These are phyloP conservation scores for Ogataea philodendri DNA, from an alignment of 805 yeast species.

Conservation along the genomic window DNA sequence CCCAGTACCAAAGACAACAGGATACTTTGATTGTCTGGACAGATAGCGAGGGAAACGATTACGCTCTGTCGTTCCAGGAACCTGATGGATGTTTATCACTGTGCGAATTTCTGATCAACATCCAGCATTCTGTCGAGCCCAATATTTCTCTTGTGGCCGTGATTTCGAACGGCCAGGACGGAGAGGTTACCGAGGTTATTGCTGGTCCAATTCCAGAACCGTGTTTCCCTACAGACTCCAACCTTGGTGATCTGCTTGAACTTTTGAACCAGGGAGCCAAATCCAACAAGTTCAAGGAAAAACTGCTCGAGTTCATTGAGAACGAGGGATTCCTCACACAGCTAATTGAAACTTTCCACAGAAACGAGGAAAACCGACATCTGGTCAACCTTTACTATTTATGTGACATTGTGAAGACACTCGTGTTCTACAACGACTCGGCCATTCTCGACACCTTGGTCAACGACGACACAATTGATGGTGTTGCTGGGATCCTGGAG, in stretches of 20 bases:
- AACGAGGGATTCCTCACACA: slow-evolving; percentile 51
- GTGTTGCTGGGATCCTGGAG: slow-evolving; percentile 78
- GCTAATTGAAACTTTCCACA: slow-evolving; percentile 51
- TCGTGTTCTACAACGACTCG: slow-evolving; percentile 70
- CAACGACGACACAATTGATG: slow-evolving; percentile 50
- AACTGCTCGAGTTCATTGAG: slow-evolving; percentile 55
- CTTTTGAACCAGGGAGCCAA: slow-evolving; percentile 57
- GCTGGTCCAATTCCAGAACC: slow-evolving; percentile 81
- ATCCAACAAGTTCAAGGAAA: slow-evolving; percentile 60
- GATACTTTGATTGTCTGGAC: slow-evolving; percentile 96
- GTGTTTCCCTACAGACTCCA: slow-evolving; percentile 47
- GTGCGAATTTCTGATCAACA: slow-evolving; percentile 74
- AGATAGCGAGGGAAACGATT: slow-evolving; percentile 64
- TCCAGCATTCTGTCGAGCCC: slow-evolving; percentile 60
- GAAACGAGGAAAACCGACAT: slow-evolving; percentile 52
- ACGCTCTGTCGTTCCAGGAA: slow-evolving; percentile 90
- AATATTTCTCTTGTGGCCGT: slow-evolving; percentile 74
- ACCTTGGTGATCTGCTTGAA: slow-evolving; percentile 54
- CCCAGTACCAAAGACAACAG: slow-evolving; percentile 89
- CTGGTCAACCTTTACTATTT: slow-evolving; percentile 60
- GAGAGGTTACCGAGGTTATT: slow-evolving; percentile 69
- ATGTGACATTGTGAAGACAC: slow-evolving; percentile 70
- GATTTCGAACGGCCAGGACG: slow-evolving; percentile 41
- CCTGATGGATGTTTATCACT: slow-evolving; percentile 81
- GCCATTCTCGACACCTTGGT: slow-evolving; percentile 56